Evolutionary conservation across 192 early-diverging fungal genomes (phyloP), one percentile per base, ranked within the genome.

Genomic region (Backusella circina): DNA sequence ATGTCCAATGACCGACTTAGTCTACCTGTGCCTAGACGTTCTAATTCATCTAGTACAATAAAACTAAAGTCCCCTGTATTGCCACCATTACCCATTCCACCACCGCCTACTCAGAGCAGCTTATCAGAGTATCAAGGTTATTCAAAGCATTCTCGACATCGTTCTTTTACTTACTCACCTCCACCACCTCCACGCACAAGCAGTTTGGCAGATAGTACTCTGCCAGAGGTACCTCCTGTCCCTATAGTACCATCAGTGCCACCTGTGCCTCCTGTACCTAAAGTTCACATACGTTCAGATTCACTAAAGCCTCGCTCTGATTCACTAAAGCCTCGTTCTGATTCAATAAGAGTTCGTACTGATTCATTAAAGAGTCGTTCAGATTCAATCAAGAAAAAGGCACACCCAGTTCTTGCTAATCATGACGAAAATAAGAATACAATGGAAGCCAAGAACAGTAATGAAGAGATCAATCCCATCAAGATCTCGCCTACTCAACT

Each of bases 101-200:
- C 54, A 13, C 54, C 54, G 12, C 54, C 54, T 23, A 61, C 54
- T 3, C 54, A 61, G 28, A 61, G 54, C 23, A 61, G 23, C 12
- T n/a, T 50, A 13, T 28, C 70, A 8, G 75, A 71, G 64, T 71
- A 71, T 65, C 69, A 77, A 31, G 69, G 75, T 5, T 77, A 70
- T 65, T 30, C 41, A 5, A 35, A 37, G 1, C 69, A 77, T 3
- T 30, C 33, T 23, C 71, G 72, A 12, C 71, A 65, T 61, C 54
- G 54, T 26, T 61, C 54, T 12, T 66, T 73, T 31, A 64, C 71
- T 1, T 72, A 67, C 21, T 78, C 76, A 4, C 76, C 76, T 23
- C 76, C 76, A 2, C 71, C 70, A 30, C 54, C 70, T 54, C 54
- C 54, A 12, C 54, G 54, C 23, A 61, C 23, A 61, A 61, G 54